Base-by-base conservation (phyloP, 1,284 basidiomycete species). In the Rhodotorula sp. region DNA sequence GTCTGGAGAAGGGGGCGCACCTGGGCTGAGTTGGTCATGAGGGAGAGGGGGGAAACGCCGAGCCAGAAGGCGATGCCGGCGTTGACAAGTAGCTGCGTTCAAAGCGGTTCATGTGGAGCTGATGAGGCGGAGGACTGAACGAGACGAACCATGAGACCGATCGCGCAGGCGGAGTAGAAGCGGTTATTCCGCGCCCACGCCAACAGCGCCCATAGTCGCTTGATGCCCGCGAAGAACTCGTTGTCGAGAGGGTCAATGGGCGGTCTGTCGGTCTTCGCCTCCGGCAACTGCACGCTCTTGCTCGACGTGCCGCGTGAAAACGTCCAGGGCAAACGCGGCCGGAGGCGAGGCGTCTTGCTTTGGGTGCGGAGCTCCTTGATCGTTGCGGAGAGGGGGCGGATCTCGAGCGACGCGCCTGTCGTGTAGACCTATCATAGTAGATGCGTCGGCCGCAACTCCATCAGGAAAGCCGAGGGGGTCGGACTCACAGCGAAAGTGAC, bases 131-230 rank as follows among this genome's bases (percentile, higher is more conserved):
- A 8, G 39, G 39, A n/a, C n/a, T n/a, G n/a, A n/a, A n/a, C 39
- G 39, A 17, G 11, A 44, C 39, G 39, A 15, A 44, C 39, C 64
- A 70, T 62, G 30, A 54, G n/a, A 9, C 49, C 47, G 61, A 70
- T 67, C 13, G 60, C 63, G n/a, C 34, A 10, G 13, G 67, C 64
- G 36, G 61, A 57, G 49, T 55, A 53, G 10, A 62, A 57, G 15
- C 70, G 62, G 48, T 72, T 72, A 34, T 51, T 59, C 29, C 59
- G 29, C 22, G 67, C 70, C 70, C 70, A 72, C 4, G 44, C 54
- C 46, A 72, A 56, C 24, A 72, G 60, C 9, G 48, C 49, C 20
- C 52, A 34, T 48, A 67, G 69, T 13, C 65, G 51, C 20, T 51
- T 36, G 27, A 29, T 5, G 57, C 57, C 57, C 19, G 46, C 57